Evolutionary conservation across 768 basidiomycete genomes (phyloP), one percentile per base, ranked within the genome.

Genomic region (Boletus tomentosulus): DNA sequence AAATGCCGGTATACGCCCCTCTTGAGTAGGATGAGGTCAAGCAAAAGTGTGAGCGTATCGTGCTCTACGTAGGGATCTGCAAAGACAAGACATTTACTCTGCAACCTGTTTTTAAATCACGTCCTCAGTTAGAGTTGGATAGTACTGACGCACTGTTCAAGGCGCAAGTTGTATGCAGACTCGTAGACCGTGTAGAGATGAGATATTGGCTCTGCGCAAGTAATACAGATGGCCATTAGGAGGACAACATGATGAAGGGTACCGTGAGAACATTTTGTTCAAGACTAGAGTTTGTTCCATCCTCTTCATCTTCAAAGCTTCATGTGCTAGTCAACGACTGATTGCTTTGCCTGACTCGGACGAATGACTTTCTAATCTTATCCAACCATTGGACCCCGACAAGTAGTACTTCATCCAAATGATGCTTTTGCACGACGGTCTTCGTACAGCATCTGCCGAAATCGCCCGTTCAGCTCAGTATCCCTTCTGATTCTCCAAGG

Each of bases 31-130:
- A 93, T 86, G 2, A 94, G 77, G 71, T 94, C 92, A 38, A 93
- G 76, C 6, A 89, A 70, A 19, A 92, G 72, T 2, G 82, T 86
- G 55, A 92, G 71, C 0, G 76, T 72, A 66, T 92, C 89, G 57
- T 92, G 86, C 65, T 94, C 91, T 55, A 92, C 88, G 60, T 92
- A 93, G 53, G 89, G 89, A 69, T 94, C 92, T 0, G 85, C 89
- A 62, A 92, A 91, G 27, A 73, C 70, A 35, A 76, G 77, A 62
- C 88, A 89, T 50, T 72, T 72, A 25, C 73, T 70, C 87, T 88
- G 57, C n/a, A 28, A 10, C 8, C 24, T 43, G 45, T 15, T 46
- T 56, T 61, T 48, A 62, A 43, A 52, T 39, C 22, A 33, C 34
- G 30, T 51, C 39, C 31, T 8, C 31, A 25, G 27, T 44, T n/a